A percentile compares a stretch with the other conserved stretches of the same genome.
These are phyloP conservation scores for Annulohypoxylon maeteangense DNA, from an alignment of 495 filamentous ascomycete genomes.

Conservation along the genomic window DNA sequence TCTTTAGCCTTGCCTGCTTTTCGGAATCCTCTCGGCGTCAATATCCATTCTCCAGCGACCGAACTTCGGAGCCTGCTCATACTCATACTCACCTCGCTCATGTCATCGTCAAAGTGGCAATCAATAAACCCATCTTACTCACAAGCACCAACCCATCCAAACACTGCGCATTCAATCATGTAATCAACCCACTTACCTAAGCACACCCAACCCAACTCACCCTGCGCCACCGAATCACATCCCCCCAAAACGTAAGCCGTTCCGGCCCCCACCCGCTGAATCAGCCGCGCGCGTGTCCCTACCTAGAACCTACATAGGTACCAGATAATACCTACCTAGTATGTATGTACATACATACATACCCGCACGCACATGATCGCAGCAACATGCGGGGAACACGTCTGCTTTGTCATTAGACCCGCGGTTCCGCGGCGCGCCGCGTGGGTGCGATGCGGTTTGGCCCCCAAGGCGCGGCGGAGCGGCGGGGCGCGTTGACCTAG, in stretches of 20 bases:
- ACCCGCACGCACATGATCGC: constrained; percentile 25
- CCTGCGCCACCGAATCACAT: not conserved
- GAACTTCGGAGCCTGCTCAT: not conserved
- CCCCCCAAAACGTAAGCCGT: not conserved
- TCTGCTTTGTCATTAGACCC: constrained; percentile 3
- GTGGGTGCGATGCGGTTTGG: constrained; percentile 1
- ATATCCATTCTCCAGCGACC: not conserved
- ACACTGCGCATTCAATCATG: no score
- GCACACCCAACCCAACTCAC: not conserved
- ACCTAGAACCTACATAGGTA: no score
- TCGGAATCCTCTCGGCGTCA: not conserved
- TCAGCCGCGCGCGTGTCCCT: no score
- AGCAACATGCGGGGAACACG: constrained; percentile 26
- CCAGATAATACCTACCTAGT: not conserved
- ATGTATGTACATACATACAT: not conserved
- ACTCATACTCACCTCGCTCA: not conserved
- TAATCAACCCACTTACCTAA: not conserved
- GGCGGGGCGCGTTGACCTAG: not conserved
- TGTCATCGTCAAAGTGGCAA: not conserved
- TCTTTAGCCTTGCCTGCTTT: constrained; percentile 6
- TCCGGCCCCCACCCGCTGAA: no score
- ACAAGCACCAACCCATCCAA: no score
- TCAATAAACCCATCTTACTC: no score
- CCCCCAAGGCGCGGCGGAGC: constrained; percentile 25
- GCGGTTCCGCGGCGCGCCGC: constrained; percentile 1